Percentiles rank a stretch among this genome's conserved stretches.
Conservation (phyloP, 2,329 filamentous ascomycete genomes). For the Xylaria sp. region DNA sequence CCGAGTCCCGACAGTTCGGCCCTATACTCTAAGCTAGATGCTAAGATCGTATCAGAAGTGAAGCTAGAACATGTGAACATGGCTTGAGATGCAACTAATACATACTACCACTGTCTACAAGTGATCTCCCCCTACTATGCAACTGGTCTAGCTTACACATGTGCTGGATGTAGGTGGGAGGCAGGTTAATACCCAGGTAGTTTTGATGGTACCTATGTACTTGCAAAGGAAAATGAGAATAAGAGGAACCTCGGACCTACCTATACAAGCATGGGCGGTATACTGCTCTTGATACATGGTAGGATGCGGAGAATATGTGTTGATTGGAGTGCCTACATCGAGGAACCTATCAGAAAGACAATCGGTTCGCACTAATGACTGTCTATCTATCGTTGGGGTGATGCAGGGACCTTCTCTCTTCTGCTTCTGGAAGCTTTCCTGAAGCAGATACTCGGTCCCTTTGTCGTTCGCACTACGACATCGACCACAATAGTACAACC, state of each 20-base stretch:
- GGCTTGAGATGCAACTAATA: neutral
- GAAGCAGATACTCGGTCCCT: conserved; percentile 21
- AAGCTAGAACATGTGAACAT: conserved; percentile 1
- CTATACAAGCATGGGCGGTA: no score
- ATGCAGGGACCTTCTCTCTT: conserved; percentile 13
- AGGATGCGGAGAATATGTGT: neutral
- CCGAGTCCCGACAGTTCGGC: conserved; percentile 20
- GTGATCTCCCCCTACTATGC: neutral
- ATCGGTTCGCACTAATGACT: conserved; percentile 5
- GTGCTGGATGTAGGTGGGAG: neutral
- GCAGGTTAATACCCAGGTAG: neutral
- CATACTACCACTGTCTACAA: neutral
- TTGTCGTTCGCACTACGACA: conserved; percentile 10
- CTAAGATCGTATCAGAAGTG: neutral
- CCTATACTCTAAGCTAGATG: conserved; percentile 1
- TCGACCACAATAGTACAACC: neutral
- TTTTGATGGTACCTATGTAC: neutral
- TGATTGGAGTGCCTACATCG: neutral
- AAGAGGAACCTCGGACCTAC: no score
- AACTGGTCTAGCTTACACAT: neutral
- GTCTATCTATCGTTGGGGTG: neutral
- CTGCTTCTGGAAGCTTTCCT: conserved; percentile 33
- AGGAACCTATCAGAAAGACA: conserved; percentile 1
- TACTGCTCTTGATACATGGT: neutral
- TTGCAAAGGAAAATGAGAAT: neutral